A percentile compares a stretch with the other conserved stretches of the same genome.
Evolutionary conservation across 441 rosid genomes (phyloP).

Genomic region (Aleurites moluccanus): DNA sequence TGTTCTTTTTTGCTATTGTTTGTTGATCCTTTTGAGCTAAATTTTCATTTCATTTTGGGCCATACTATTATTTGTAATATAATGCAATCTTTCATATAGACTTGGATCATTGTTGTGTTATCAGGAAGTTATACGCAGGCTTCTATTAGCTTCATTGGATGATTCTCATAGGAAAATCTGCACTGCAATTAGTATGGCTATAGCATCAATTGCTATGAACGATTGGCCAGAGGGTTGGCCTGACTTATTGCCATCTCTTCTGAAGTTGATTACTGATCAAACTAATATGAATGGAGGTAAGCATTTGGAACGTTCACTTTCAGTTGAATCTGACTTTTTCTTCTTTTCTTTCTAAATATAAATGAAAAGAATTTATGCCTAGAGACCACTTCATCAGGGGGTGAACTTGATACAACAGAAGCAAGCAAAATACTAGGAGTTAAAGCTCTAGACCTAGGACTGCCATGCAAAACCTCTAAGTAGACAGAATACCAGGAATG

Average conservation of each 20-base stretch:
- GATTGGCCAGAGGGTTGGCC: conserved; percentile 99
- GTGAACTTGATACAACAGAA: not conserved
- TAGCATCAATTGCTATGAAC: conserved; percentile 68
- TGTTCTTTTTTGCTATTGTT: not conserved
- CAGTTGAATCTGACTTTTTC: not conserved
- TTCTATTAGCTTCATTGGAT: conserved; percentile 67
- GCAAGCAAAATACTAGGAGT: not conserved
- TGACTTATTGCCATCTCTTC: conserved; percentile 72
- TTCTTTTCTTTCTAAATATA: not conserved
- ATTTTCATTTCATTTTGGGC: not conserved
- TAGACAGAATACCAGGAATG: not conserved
- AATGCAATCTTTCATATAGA: not conserved
- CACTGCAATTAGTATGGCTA: conserved; percentile 89
- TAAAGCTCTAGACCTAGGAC: not conserved
- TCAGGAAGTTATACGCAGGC: conserved; percentile 75
- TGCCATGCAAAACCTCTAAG: not conserved
- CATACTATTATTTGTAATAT: not conserved
- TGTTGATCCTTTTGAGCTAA: not conserved
- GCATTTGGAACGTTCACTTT: conserved; percentile 22
- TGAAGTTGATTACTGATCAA: conserved; percentile 67
- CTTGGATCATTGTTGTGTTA: conserved; percentile 22
- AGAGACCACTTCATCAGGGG: not conserved
- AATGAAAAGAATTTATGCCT: not conserved
- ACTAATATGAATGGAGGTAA: conserved; percentile 68
- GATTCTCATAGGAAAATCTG: conserved; percentile 80